Evolutionary conservation across 495 filamentous ascomycete species (phyloP).

Genomic region (Polyplosphaeria fusca): DNA sequence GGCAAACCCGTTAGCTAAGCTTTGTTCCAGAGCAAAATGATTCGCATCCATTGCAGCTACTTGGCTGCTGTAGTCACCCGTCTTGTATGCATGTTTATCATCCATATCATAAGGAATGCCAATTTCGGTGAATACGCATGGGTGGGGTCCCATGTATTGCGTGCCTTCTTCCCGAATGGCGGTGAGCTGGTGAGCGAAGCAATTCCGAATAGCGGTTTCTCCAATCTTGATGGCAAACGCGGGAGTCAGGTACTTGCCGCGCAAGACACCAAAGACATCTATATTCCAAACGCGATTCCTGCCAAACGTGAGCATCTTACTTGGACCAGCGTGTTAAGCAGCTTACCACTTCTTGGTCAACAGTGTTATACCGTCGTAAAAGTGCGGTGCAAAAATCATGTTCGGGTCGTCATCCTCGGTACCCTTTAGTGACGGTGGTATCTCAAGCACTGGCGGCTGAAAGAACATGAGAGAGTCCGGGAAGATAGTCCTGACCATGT

Average conservation of each 20-base stretch:
- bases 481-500: constrained; percentile 71
- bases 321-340: too few relatives aligned
- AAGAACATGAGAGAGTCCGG: constrained; percentile 82
- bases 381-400: constrained; percentile 91
- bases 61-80: constrained; percentile 94
- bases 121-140: constrained; percentile 89
- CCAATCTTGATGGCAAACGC: constrained; percentile 89
- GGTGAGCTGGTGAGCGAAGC: constrained; percentile 84
- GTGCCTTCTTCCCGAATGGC: constrained; percentile 85
- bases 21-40: constrained; percentile 85
- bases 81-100: constrained; percentile 87
- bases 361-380: constrained; percentile 92
- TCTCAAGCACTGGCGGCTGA: constrained; percentile 86
- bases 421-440: constrained; percentile 83
- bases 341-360: constrained; percentile 91
- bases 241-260: constrained; percentile 82
- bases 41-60: constrained; percentile 95
- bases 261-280: constrained; percentile 86
- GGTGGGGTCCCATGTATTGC: constrained; percentile 85
- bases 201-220: constrained; percentile 93
- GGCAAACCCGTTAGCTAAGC: constrained; percentile 75
- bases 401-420: constrained; percentile 84
- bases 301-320: constrained; percentile 20
- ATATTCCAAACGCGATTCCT: constrained; percentile 94
- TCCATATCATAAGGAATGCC: constrained; percentile 99